Base-by-base conservation (phyloP, 257 asterid genomes). In the Solanum corneliomulleri region DNA sequence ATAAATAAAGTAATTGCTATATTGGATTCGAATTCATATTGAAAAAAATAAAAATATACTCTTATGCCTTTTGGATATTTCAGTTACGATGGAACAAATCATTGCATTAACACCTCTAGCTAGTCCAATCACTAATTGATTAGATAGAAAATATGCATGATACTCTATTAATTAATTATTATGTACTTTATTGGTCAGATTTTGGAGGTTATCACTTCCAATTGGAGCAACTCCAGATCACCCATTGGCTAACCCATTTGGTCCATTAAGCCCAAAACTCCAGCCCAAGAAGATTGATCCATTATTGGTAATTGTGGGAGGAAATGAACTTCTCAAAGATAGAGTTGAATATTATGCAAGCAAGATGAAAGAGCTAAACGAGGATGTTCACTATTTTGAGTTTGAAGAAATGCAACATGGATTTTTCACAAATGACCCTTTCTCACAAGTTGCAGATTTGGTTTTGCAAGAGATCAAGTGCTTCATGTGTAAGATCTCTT, bases 151-250 rank as follows among this genome's bases (percentile, higher is more conserved):
- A 8, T 56, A 56, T 56, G 62, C n/a, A 56, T 21, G 62, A 56
- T 56, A 56, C 62, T 56, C 9, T n/a, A 56, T n/a, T 56, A 18
- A 18, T 56, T 56, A 56, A 56, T 18, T 6, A 18, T 56, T 56
- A 56, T 56, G 10, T 56, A 56, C 62, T 56, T 56, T 56, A 56
- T 18, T 56, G 8, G 21, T 3, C 41, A 95, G 98, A 85, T 93
- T 95, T 87, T 95, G 98, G 98, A 93, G 97, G 92, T 56, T 95
- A 27, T 89, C 96, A 60, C 15, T 94, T 41, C 97, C 98, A 10
- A 44, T 9, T 31, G 98, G 97, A 71, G 89, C 78, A 21, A 92
- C 86, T 15, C 49, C 92, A 2, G 98, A 93, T 89, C 92, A 93
- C 45, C 95, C 95, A 29, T 18, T 88, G 74, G 97, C 93, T 37